Evolutionary conservation across 768 basidiomycete species (phyloP).

Genomic region (Lentinus tigrinus): DNA sequence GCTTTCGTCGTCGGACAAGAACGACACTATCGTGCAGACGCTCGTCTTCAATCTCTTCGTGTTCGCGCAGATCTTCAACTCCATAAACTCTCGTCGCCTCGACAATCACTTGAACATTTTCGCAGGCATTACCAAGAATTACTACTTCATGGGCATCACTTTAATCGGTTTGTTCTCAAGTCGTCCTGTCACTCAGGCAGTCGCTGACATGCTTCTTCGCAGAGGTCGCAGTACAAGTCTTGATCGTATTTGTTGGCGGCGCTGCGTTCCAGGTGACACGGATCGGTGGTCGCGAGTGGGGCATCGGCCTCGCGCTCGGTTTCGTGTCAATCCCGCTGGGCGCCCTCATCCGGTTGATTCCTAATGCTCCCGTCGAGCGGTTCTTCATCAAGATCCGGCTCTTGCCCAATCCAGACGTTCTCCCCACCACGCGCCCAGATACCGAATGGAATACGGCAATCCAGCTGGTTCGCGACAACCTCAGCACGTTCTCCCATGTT

Average conservation of each 20-base stretch:
- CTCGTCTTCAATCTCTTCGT: slow-evolving; percentile 98
- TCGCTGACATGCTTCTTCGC: slow-evolving; percentile 1
- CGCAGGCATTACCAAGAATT: slow-evolving; percentile 75
- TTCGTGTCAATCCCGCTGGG: slow-evolving; percentile 87
- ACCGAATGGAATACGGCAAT: slow-evolving; percentile 77
- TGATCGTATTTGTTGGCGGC: slow-evolving; percentile 90
- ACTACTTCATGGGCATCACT: slow-evolving; percentile 83
- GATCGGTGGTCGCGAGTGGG: slow-evolving; percentile 88
- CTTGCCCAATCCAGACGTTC: slow-evolving; percentile 59
- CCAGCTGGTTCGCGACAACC: slow-evolving; percentile 80
- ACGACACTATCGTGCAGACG: slow-evolving; percentile 63
- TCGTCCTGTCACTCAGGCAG: neutral
- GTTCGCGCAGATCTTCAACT: slow-evolving; percentile 96
- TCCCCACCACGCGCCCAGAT: slow-evolving; percentile 65
- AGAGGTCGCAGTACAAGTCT: slow-evolving; percentile 85
- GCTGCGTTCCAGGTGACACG: slow-evolving; percentile 86
- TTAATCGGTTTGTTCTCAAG: slow-evolving; percentile 59
- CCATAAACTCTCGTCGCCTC: slow-evolving; percentile 85
- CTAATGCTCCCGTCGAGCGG: slow-evolving; percentile 75
- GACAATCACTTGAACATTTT: slow-evolving; percentile 89
- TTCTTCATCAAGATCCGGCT: slow-evolving; percentile 55
- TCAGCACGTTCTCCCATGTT: slow-evolving; percentile 75
- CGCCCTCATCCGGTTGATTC: slow-evolving; percentile 73
- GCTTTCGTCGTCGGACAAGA: slow-evolving; percentile 31
- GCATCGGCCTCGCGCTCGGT: slow-evolving; percentile 86